These are phyloP conservation scores for Hypomyces perniciosus DNA, from an alignment of 2,329 filamentous ascomycete species.

Conservation along the genomic window DNA sequence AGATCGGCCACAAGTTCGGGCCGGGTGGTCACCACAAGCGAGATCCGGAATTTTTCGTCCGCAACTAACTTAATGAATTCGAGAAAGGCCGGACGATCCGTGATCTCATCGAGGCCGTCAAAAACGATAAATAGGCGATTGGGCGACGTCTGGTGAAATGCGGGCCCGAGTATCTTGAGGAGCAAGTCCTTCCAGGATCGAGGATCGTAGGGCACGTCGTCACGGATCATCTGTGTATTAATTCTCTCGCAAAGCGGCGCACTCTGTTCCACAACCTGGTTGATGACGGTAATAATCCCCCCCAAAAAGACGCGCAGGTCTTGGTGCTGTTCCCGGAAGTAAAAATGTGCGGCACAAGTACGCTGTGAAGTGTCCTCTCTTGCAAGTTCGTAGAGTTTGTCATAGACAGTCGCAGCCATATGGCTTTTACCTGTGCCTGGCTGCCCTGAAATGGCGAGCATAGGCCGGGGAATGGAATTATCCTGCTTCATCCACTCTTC, in stretches of 20 bases:
- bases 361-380: constrained; percentile 13
- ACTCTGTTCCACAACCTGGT: constrained; percentile 27
- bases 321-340: constrained; percentile 30
- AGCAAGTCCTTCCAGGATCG: constrained; percentile 16
- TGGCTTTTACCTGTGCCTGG: constrained; percentile 31
- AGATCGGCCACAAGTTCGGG: constrained; percentile 11
- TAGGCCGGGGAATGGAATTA: background rate
- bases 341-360: constrained; percentile 28
- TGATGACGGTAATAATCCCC: constrained; percentile 22
- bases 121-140: constrained; percentile 23
- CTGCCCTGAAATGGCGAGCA: constrained; percentile 24
- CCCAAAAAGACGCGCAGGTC: constrained; percentile 19
- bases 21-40: constrained; percentile 22
- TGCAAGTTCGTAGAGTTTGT: constrained; percentile 14
- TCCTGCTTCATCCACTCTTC: constrained; percentile 21
- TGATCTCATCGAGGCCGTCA: constrained; percentile 29
- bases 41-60: constrained; percentile 21
- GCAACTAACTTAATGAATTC: constrained; percentile 21
- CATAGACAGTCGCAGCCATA: constrained; percentile 20
- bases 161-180: constrained; percentile 19
- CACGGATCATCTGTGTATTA: constrained; percentile 21
- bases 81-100: constrained; percentile 12
- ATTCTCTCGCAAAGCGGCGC: constrained; percentile 25
- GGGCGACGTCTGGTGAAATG: constrained; percentile 18
- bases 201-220: constrained; percentile 15